Evolutionary conservation across 192 early-diverging fungal genomes (phyloP), one percentile per base, ranked within the genome.

Genomic region (Thamnidium elegans): DNA sequence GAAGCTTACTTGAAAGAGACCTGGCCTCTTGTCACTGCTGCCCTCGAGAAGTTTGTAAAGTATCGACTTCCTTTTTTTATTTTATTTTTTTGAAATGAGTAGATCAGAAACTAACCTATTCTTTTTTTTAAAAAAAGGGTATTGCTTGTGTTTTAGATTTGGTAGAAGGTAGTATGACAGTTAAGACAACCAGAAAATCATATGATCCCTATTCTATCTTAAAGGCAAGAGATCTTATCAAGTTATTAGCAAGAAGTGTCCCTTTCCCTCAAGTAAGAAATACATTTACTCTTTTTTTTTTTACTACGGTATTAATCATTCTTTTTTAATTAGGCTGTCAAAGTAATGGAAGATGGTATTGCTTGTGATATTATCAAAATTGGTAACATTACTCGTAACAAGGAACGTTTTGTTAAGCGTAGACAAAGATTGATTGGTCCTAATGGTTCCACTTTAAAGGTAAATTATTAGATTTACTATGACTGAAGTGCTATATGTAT

Each of bases 341-440:
- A 91, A 72, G 83, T 99, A 54, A 73, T 99, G 68, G 88, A 99
- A n/a, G 97, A 99, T 75, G 89, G 86, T 13, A 77, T 90, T 47
- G 83, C 92, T 20, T 94, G 90, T 67, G 97, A 99, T 65, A 94
- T 99, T 62, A 90, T 99, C 71, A 98, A 98, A 80, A 95, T 99
- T 72, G 96, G 96, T 42, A 96, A 92, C 72, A 78, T 98, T 76
- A 80, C 96, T 45, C 78, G 87, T 20, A 99, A 95, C 77, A 99
- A 98, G 85, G 97, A 99, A 70, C 85, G 94, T 11, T 99, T 98
- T 76, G 92, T 98, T 9, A 99, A 98, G 72, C 86, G 97, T 36
- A 82, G 97, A 58, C 95, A 99, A 74, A 80, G 97, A 46, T 75
- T 99, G 17, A 79, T 99, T 69, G 97, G 97, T 11, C 97, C 96